Percentiles rank a stretch among this genome's conserved stretches.
Conservation (phyloP, 2,329 filamentous ascomycete species). For the Colletotrichum australisinense region DNA sequence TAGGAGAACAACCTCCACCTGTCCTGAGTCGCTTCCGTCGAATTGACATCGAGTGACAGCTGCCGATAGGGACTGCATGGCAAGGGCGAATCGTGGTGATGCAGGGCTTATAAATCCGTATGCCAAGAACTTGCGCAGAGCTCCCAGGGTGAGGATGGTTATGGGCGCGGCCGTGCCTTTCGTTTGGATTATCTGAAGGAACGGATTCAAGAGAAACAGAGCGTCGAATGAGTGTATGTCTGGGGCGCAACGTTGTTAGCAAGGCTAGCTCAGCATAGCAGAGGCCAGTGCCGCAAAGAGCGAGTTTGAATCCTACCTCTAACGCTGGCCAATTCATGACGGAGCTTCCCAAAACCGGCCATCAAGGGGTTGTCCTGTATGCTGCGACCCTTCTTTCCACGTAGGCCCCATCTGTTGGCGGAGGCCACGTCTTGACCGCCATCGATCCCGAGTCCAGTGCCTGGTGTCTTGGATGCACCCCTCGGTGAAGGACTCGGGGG, state of each 20-base stretch:
- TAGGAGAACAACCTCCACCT: slow-evolving; percentile 94
- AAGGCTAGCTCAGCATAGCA: neutral
- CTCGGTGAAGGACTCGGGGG: slow-evolving; percentile 56
- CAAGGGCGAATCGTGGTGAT: slow-evolving; percentile 88
- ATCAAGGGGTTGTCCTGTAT: slow-evolving; percentile 98
- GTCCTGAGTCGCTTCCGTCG: slow-evolving; percentile 93
- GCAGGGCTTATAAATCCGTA: slow-evolving; percentile 89
- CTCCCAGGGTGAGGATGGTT: slow-evolving; percentile 91
- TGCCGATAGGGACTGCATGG: slow-evolving; percentile 93
- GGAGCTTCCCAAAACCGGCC: slow-evolving; percentile 89
- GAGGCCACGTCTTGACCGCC: slow-evolving; percentile 66
- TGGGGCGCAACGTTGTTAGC: slow-evolving; percentile 49
- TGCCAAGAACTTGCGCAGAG: slow-evolving; percentile 95
- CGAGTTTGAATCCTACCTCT: slow-evolving; percentile 69
- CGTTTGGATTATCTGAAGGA: slow-evolving; percentile 95
- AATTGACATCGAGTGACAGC: slow-evolving; percentile 98
- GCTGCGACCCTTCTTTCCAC: slow-evolving; percentile 96
- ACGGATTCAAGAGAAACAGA: slow-evolving; percentile 88
- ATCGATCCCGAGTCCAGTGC: slow-evolving; percentile 50
- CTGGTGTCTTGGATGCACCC: slow-evolving; percentile 55
- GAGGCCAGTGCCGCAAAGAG: slow-evolving; percentile 6
- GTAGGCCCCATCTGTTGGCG: slow-evolving; percentile 89
- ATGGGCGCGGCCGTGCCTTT: slow-evolving; percentile 97
- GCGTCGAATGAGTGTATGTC: slow-evolving; percentile 92
- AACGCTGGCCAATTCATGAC: slow-evolving; percentile 87